A percentile compares a stretch with the other conserved stretches of the same genome.
Evolutionary conservation across 106 monocot species (phyloP).

Genomic region (Agapanthus africanus): DNA sequence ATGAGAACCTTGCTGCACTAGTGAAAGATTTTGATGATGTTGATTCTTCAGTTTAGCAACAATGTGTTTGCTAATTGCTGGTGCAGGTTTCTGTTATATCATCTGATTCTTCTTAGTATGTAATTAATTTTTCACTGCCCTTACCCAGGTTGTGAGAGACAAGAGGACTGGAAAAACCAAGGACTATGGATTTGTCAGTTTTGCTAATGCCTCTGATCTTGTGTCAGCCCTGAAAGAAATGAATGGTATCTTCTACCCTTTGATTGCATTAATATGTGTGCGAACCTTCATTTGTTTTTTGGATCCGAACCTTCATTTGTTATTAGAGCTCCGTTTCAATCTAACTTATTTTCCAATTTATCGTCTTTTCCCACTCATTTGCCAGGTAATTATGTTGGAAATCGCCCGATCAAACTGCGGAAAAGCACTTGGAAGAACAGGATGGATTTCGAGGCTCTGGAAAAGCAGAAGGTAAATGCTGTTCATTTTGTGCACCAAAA

Average conservation of each 20-base stretch:
- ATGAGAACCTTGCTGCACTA: not conserved
- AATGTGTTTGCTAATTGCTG: not conserved
- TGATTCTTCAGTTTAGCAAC: not conserved
- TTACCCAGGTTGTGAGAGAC: slow-evolving; percentile 73
- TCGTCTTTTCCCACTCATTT: too few relatives aligned
- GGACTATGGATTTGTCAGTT: slow-evolving; percentile 96
- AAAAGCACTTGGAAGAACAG: slow-evolving; percentile 84
- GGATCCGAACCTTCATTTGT: too few relatives aligned
- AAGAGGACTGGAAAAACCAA: slow-evolving; percentile 93
- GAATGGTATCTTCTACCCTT: slow-evolving; percentile 72
- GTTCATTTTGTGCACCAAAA: not conserved
- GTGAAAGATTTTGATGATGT: not conserved
- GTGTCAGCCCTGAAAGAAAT: slow-evolving; percentile 91
- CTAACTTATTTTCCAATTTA: too few relatives aligned
- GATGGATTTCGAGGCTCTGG: slow-evolving; percentile 55
- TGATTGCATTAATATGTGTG: too few relatives aligned
- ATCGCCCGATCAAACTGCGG: slow-evolving; percentile 70
- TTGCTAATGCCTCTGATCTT: slow-evolving; percentile 73
- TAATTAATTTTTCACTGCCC: not conserved
- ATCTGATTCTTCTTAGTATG: not conserved
- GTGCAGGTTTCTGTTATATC: not conserved
- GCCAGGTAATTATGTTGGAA: slow-evolving; percentile 80
- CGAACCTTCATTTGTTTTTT: too few relatives aligned
- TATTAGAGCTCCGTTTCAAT: too few relatives aligned
- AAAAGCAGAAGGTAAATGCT: slow-evolving; percentile 51